phyloP scores from a whole-genome alignment of 1,139 yeast species.

The Protomyces inundatus region DNA sequence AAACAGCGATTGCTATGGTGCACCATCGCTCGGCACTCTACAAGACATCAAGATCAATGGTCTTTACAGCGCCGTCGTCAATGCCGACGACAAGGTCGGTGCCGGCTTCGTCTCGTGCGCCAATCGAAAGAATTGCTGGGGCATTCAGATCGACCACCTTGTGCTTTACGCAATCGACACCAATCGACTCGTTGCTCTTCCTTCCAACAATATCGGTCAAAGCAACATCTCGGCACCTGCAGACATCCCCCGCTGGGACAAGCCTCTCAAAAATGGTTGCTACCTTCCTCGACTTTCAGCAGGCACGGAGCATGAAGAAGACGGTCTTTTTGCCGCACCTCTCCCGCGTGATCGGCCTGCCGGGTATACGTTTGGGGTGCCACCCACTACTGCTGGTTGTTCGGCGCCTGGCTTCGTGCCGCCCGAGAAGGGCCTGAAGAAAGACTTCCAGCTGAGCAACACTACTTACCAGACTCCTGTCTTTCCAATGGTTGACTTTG shows the following conservation, averaged over 20 bases:
- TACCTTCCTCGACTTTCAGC: neutral
- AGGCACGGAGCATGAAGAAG: neutral
- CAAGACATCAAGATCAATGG: neutral
- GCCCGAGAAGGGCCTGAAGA: neutral
- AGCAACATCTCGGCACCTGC: neutral
- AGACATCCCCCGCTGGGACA: neutral
- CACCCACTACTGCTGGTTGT: neutral
- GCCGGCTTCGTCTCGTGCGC: neutral
- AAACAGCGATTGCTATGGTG: neutral
- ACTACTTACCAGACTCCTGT: neutral
- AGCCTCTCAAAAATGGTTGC: neutral
- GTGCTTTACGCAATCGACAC: neutral
- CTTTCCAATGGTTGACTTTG: neutral
- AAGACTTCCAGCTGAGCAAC: neutral
- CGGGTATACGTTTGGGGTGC: neutral
- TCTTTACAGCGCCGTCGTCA: neutral
- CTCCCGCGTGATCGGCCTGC: neutral
- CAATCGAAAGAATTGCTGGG: neutral
- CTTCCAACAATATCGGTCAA: too few relatives aligned
- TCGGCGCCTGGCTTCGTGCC: neutral
- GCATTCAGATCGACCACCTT: neutral
- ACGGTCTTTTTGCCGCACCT: neutral
- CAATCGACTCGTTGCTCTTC: too few relatives aligned
- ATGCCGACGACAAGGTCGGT: too few relatives aligned
- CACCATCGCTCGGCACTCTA: neutral